phyloP scores from a whole-genome alignment of 148 eudicot genomes.

The Persicaria tinctoria region DNA sequence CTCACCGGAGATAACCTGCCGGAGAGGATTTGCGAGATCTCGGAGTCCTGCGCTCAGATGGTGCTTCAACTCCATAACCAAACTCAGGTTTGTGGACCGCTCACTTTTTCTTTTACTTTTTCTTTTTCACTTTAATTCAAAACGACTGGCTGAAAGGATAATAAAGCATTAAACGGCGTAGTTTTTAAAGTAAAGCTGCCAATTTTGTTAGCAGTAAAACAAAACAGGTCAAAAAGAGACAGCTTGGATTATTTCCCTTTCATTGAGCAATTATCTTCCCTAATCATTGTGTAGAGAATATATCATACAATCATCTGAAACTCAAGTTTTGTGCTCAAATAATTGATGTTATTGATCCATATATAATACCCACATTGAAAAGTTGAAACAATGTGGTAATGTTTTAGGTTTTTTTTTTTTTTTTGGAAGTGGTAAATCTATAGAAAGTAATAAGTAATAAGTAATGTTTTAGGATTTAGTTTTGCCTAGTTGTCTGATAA shows the following conservation, averaged over 20 bases:
- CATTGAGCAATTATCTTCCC: slow-evolving; percentile 3
- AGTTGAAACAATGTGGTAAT: background rate
- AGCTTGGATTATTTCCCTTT: background rate
- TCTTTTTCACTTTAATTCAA: slow-evolving; percentile 6
- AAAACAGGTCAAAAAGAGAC: slow-evolving; percentile 7
- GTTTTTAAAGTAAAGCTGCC: slow-evolving; percentile 1
- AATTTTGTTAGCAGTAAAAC: background rate
- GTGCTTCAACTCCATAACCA: slow-evolving; percentile 61
- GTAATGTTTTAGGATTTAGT: background rate
- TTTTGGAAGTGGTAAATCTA: too few species aligned
- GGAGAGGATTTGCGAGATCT: slow-evolving; percentile 58
- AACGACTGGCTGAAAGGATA: background rate
- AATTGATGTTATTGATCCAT: background rate
- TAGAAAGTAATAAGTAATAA: too few species aligned
- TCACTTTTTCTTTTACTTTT: background rate
- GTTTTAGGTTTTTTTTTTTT: background rate
- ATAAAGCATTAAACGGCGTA: background rate
- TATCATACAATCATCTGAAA: background rate
- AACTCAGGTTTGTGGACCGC: slow-evolving; percentile 39
- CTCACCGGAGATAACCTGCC: slow-evolving; percentile 38
- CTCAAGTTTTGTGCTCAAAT: background rate
- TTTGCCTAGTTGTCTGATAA: background rate
- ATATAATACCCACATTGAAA: background rate
- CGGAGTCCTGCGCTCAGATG: slow-evolving; percentile 83
- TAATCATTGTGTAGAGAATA: background rate